Evolutionary conservation across 495 filamentous ascomycete genomes (phyloP).

Genomic region (Viridothelium virens): DNA sequence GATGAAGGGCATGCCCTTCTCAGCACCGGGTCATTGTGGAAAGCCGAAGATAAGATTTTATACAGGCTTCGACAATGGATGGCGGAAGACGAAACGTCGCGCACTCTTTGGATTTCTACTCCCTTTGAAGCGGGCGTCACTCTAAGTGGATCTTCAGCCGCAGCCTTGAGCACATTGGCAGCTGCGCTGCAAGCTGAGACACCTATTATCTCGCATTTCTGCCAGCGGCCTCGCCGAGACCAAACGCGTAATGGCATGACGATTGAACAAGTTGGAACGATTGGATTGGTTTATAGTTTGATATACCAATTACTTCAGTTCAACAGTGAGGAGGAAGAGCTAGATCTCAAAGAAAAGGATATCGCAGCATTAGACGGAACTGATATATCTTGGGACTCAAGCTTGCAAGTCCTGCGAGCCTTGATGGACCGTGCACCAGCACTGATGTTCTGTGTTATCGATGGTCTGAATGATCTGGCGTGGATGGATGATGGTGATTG

Average conservation of each 20-base stretch:
- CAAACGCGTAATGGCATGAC: not conserved
- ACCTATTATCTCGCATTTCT: slow-evolving; percentile 5
- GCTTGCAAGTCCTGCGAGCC: not conserved
- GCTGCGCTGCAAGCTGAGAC: not conserved
- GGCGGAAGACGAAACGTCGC: not conserved
- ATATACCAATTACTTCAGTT: not conserved
- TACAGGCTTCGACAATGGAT: not conserved
- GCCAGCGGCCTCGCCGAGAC: not conserved
- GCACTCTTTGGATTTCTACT: not conserved
- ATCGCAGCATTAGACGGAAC: not conserved
- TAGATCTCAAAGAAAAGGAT: not conserved
- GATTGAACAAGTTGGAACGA: not conserved
- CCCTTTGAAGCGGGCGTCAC: not conserved
- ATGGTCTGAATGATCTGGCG: slow-evolving; percentile 1
- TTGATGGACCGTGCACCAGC: not conserved
- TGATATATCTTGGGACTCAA: not conserved
- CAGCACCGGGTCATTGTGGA: not conserved
- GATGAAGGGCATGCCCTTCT: not conserved
- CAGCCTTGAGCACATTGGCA: not conserved
- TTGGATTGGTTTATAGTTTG: not conserved
- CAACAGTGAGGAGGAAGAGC: not conserved
- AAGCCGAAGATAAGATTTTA: not conserved
- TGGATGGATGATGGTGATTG: not conserved
- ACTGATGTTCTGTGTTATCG: not conserved
- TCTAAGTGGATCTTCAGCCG: not conserved